Percentiles rank a stretch among this genome's conserved stretches.
Evolutionary conservation across 73 alveolate genomes (phyloP).

Genomic region (Paramecium pentaurelia): DNA sequence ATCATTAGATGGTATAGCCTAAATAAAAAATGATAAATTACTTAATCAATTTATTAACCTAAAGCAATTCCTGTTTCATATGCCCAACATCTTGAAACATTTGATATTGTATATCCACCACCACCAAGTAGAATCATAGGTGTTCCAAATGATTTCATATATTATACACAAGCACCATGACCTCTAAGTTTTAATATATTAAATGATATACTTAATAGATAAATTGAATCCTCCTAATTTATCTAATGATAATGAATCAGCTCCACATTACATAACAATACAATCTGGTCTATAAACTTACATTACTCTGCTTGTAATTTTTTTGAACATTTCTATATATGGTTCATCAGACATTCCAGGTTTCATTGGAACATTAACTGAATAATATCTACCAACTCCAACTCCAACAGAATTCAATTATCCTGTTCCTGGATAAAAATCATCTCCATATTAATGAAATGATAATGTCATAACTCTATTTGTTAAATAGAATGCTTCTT

Average conservation of each 20-base stretch:
- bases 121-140: too few species aligned
- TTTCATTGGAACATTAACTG: constrained; percentile 95
- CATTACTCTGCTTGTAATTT: constrained; percentile 83
- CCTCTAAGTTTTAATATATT: too few species aligned
- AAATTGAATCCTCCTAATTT: constrained; percentile 85
- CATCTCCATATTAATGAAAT: constrained; percentile 94
- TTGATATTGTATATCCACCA: too few species aligned
- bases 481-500: constrained; percentile 95
- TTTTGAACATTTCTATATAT: constrained; percentile 80
- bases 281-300: constrained; percentile 90
- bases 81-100: too few species aligned
- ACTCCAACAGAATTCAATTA: constrained; percentile 87
- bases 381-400: constrained; percentile 88
- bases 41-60: constrained; percentile 63
- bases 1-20: constrained; percentile 50
- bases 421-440: constrained; percentile 99
- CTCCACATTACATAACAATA: constrained; percentile 96
- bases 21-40: background rate
- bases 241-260: constrained; percentile 95
- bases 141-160: too few species aligned
- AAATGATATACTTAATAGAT: background rate
- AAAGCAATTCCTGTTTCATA: constrained; percentile 23
- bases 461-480: constrained; percentile 95
- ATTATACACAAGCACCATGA: too few species aligned
- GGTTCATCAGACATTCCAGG: constrained; percentile 96